Evolutionary conservation across 495 filamentous ascomycete genomes (phyloP).

Genomic region (Annulohypoxylon moriforme): DNA sequence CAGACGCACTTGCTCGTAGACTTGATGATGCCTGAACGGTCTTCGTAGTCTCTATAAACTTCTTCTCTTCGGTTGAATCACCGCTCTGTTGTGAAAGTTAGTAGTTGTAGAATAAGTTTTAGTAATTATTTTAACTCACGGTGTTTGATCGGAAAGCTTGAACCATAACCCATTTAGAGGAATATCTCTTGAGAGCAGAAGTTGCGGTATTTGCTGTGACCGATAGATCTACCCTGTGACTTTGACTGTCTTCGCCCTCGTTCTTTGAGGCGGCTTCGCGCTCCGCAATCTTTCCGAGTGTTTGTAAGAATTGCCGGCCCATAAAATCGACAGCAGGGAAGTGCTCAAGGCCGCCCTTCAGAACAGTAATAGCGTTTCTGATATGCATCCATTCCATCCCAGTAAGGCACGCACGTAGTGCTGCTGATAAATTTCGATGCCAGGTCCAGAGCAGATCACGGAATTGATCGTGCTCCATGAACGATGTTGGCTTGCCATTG

Average conservation of each 20-base stretch:
- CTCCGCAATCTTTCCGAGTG: constrained; percentile 77
- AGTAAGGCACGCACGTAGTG: constrained; percentile 80
- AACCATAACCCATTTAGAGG: constrained; percentile 85
- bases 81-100: constrained; percentile 50
- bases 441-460: constrained; percentile 86
- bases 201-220: constrained; percentile 87
- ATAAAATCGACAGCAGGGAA: constrained; percentile 93
- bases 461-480: constrained; percentile 87
- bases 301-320: constrained; percentile 74
- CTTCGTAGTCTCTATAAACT: constrained; percentile 39
- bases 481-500: constrained; percentile 71
- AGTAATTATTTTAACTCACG: constrained; percentile 56
- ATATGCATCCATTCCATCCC: constrained; percentile 97
- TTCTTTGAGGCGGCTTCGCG: constrained; percentile 70
- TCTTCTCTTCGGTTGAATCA: constrained; percentile 52
- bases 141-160: constrained; percentile 74
- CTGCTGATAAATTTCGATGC: constrained; percentile 81
- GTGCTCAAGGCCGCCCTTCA: constrained; percentile 79
- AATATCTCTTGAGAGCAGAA: constrained; percentile 81
- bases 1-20: constrained; percentile 56
- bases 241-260: constrained; percentile 73
- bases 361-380: constrained; percentile 90
- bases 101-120: constrained; percentile 16
- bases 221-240: constrained; percentile 83
- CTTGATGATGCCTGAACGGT: constrained; percentile 41